A percentile compares a stretch with the other conserved stretches of the same genome.
These are phyloP conservation scores for Pulveroboletus sp. DNA, from an alignment of 768 basidiomycete genomes.

Conservation along the genomic window DNA sequence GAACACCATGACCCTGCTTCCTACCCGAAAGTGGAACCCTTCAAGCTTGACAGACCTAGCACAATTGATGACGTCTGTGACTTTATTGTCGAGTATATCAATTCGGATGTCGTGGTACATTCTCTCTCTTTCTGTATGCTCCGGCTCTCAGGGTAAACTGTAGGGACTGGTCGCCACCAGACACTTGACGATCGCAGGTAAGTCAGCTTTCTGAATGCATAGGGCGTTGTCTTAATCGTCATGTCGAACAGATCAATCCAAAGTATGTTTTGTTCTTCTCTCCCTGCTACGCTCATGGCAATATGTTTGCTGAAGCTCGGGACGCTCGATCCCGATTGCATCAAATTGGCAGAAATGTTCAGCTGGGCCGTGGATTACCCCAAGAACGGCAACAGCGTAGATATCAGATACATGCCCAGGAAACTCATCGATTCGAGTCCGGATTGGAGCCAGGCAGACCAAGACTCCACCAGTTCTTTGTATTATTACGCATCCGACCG, in stretches of 20 bases:
- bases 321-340: conserved; percentile 55
- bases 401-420: conserved; percentile 50
- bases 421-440: conserved; percentile 24
- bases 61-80: conserved; percentile 72
- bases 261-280: conserved; percentile 34
- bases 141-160: conserved; percentile 9
- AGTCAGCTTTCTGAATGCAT: conserved; percentile 14
- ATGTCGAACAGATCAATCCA: conserved; percentile 62
- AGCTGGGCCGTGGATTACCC: conserved; percentile 76
- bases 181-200: conserved; percentile 70
- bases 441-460: conserved; percentile 72
- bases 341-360: conserved; percentile 55
- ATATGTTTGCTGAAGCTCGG: conserved; percentile 45
- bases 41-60: conserved; percentile 43
- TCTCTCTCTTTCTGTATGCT: not conserved
- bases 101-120: conserved; percentile 72
- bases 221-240: not conserved
- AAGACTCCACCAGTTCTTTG: conserved; percentile 46
- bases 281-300: too few species aligned
- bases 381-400: conserved; percentile 69
- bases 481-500: conserved; percentile 72
- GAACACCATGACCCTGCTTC: conserved; percentile 48
- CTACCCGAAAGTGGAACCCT: conserved; percentile 42
- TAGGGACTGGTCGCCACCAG: conserved; percentile 69
- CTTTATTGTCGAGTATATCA: conserved; percentile 81